phyloP scores from a whole-genome alignment of 768 basidiomycete species.

The Cubamyces sp. region DNA sequence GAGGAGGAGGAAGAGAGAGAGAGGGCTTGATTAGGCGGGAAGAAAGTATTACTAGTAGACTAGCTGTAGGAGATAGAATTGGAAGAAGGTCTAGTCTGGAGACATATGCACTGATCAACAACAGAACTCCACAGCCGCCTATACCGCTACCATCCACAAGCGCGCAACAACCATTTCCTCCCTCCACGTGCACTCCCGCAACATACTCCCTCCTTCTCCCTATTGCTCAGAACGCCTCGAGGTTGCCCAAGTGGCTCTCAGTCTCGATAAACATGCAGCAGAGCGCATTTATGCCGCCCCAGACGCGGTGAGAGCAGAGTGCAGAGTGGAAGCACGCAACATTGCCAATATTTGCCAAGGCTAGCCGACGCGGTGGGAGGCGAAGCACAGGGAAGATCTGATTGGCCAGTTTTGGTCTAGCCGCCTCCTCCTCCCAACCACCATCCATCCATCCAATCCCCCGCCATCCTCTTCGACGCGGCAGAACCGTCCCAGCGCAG shows the following conservation, averaged over 20 bases:
- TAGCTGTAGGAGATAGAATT: neutral
- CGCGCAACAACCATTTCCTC: slow-evolving; percentile 8
- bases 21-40: slow-evolving; percentile 10
- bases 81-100: neutral
- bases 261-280: neutral
- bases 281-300: neutral
- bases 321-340: neutral
- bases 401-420: slow-evolving; percentile 1
- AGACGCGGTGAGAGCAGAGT: neutral
- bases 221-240: neutral
- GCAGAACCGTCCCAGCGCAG: slow-evolving; percentile 4
- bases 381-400: slow-evolving; percentile 6
- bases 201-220: neutral
- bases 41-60: slow-evolving; percentile 5
- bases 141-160: neutral
- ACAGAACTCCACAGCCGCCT: slow-evolving; percentile 6
- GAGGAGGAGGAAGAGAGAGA: slow-evolving; percentile 4
- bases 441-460: slow-evolving; percentile 5
- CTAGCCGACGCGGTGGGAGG: neutral
- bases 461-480: slow-evolving; percentile 6
- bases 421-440: neutral
- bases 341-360: neutral
- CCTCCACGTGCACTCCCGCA: slow-evolving; percentile 11
- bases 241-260: neutral
- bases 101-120: slow-evolving; percentile 15